These are phyloP conservation scores for Claviceps cyperi DNA, from an alignment of 2,329 filamentous ascomycete genomes.

Conservation along the genomic window DNA sequence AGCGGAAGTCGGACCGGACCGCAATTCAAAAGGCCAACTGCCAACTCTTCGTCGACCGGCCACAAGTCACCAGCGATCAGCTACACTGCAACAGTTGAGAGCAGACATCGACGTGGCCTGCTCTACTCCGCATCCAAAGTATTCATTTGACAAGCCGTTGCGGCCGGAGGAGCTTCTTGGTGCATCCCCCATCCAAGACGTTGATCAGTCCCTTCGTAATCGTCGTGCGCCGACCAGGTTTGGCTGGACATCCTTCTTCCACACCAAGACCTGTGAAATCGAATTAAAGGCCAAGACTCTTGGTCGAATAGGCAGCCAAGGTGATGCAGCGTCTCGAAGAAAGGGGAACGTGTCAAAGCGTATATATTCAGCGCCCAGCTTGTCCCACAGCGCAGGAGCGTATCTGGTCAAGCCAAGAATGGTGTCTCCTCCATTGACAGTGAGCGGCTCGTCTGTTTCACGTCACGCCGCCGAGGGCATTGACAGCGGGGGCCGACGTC, in stretches of 20 bases:
- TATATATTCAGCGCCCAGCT: slow-evolving; percentile 12
- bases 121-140: slow-evolving; percentile 14
- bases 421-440: slow-evolving; percentile 16
- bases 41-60: slow-evolving; percentile 57
- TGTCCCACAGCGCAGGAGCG: slow-evolving; percentile 11
- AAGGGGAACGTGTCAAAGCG: slow-evolving; percentile 14
- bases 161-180: slow-evolving; percentile 16
- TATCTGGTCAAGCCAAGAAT: slow-evolving; percentile 24
- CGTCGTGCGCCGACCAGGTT: slow-evolving; percentile 2
- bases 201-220: slow-evolving; percentile 6
- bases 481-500: slow-evolving; percentile 5
- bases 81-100: slow-evolving; percentile 46
- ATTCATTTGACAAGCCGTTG: slow-evolving; percentile 22
- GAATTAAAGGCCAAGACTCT: slow-evolving; percentile 9
- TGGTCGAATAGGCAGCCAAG: slow-evolving; percentile 10
- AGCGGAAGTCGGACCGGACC: slow-evolving; percentile 26
- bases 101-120: slow-evolving; percentile 15
- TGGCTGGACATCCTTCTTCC: slow-evolving; percentile 44
- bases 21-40: slow-evolving; percentile 44
- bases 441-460: slow-evolving; percentile 11
- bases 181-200: slow-evolving; percentile 12
- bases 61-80: slow-evolving; percentile 65
- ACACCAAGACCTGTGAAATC: slow-evolving; percentile 23
- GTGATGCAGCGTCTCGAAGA: slow-evolving; percentile 14
- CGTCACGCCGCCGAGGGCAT: slow-evolving; percentile 12